Percentiles rank a stretch among this genome's conserved stretches.
Conservation (phyloP, 257 asterid species). For the Capsicum baccatum region DNA sequence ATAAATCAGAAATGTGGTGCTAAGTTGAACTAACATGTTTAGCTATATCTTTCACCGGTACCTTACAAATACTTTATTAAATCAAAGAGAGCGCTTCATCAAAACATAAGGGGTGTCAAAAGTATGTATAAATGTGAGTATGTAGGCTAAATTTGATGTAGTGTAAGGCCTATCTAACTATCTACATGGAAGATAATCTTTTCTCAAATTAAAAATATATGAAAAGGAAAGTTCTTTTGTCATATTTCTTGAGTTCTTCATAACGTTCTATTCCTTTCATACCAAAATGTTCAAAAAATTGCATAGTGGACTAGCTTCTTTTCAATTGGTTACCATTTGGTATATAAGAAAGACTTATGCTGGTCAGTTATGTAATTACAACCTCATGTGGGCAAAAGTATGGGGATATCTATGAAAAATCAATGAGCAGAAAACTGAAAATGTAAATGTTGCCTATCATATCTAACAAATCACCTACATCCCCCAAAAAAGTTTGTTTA, state of each 20-base stretch:
- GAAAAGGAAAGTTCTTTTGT: background rate
- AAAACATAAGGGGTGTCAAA: background rate
- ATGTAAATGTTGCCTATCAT: too few relatives aligned
- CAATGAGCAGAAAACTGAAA: too few relatives aligned
- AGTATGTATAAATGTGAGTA: background rate
- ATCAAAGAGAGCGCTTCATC: background rate
- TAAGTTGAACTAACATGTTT: background rate
- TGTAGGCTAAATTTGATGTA: background rate
- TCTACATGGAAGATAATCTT: background rate
- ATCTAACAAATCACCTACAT: too few relatives aligned
- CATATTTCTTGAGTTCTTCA: background rate
- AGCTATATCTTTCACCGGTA: constrained; percentile 1
- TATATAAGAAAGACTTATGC: too few relatives aligned
- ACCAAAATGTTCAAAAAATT: background rate
- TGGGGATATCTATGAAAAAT: too few relatives aligned
- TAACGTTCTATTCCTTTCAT: background rate
- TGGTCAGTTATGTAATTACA: too few relatives aligned
- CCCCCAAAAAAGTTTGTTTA: too few relatives aligned
- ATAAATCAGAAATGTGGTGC: background rate
- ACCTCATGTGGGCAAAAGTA: too few relatives aligned
- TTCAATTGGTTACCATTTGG: too few relatives aligned
- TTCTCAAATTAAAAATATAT: background rate
- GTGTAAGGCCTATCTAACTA: background rate
- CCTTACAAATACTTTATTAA: background rate
- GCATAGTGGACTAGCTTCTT: background rate